Evolutionary conservation across 768 basidiomycete species (phyloP), one percentile per base, ranked within the genome.

Genomic region (Hypholoma sublateritium): DNA sequence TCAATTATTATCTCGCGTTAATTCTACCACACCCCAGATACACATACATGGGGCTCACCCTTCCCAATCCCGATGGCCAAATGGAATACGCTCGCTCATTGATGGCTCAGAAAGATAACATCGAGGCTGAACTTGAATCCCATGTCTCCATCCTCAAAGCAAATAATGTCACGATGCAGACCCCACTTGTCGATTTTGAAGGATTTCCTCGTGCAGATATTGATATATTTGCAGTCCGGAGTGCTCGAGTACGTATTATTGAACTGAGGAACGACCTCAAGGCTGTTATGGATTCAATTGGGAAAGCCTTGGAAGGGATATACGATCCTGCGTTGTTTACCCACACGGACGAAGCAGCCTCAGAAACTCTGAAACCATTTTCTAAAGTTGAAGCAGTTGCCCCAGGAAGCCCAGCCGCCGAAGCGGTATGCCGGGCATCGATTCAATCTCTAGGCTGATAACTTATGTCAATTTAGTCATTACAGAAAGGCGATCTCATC

Each of bases 141-240:
- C 28, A 32, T 13, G 12, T 81, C 36, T 73, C 81, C 42, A 79
- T 92, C 53, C 83, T 93, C 62, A 74, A 77, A 63, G 74, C 79
- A 49, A 89, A 92, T 64, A 72, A 79, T 41, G 80, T 80, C 32
- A 85, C 81, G 2, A 82, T 93, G 77, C 72, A 82, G 22, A 83
- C 89, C 0, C 85, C 91, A 0, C 82, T 98, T 34, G 82, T 97
- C 46, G 94, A 97, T 67, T 60, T 76, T 0, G 91, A 97, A 51
- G 96, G 96, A 6, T 98, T 93, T 70, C 95, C 95, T 1, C 81
- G 93, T 13, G 85, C 84, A 13, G 89, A 96, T 72, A 81, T 98
- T 59, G 91, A 95, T 62, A 78, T 96, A 16, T 91, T 84, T 67
- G 86, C 88, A 11, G 87, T 95, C 17, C 79, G 92, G 21, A 74